Base-by-base conservation (phyloP, 1,284 basidiomycete species). In the Meripilus lineatus region DNA sequence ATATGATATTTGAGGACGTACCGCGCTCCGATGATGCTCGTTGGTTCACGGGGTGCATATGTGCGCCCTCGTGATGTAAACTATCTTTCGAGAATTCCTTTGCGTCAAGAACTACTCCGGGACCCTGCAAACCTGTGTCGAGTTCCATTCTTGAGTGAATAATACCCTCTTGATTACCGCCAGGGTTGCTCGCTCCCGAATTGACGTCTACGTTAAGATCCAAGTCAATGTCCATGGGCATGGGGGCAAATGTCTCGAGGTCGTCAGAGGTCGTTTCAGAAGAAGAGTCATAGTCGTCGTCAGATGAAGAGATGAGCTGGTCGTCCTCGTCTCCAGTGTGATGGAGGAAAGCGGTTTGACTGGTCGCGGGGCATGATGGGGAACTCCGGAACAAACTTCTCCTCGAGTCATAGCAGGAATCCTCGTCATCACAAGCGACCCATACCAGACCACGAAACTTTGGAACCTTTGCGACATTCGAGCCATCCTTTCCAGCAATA, bases 351-450 rank as follows among this genome's bases (percentile, higher is more conserved):
- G 37, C 21, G 17, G 21, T 25, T 23, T 5, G n/a, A n/a, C n/a
- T n/a, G n/a, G n/a, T n/a, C n/a, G n/a, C n/a, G n/a, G n/a, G n/a
- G n/a, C n/a, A n/a, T n/a, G n/a, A n/a, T 7, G 33, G 41, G 15
- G 40, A 32, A 43, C 23, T 26, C 14, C 30, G 42, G 14, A 24
- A 32, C n/a, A 32, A 25, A 32, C 40, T 49, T 35, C 55, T 53
- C 36, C 49, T 55, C 20, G 51, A 49, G 22, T 50, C 48, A 42
- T 50, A 50, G 39, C 58, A 54, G n/a, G 49, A 48, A 13, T 54
- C 54, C 58, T 83, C 81, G 38, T 82, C 83, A 52, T 85, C 83
- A 47, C 74, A 79, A 33, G 84, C 71, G 55, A 88, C 85, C 77
- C 84, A 89, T 17, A 86, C 66, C 43, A 89, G 75, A 0, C 87